phyloP scores from a whole-genome alignment of 179 eudicot species.

The Monotropa hypopitys region DNA sequence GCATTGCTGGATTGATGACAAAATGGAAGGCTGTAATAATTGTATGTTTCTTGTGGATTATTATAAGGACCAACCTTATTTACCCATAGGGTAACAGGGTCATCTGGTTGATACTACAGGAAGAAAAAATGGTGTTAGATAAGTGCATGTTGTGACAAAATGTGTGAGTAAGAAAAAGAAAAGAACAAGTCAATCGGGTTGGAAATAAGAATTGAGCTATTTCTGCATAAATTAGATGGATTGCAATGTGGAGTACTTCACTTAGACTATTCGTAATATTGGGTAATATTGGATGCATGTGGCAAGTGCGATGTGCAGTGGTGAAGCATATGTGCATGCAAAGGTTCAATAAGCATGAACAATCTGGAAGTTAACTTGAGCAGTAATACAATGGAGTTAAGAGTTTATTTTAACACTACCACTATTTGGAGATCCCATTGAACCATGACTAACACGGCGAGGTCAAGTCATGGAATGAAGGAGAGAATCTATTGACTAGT shows the following conservation, averaged over 20 bases:
- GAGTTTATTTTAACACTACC: background rate
- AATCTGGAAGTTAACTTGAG: background rate
- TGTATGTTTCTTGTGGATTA: conserved; percentile 95
- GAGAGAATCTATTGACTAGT: background rate
- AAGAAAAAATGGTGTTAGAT: conserved; percentile 4
- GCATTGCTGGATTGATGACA: conserved; percentile 51
- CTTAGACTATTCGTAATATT: background rate
- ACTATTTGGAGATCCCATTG: background rate
- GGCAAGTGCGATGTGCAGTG: background rate
- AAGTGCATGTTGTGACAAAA: conserved; percentile 1
- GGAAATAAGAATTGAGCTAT: background rate
- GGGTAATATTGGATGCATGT: background rate
- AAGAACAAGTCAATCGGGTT: background rate
- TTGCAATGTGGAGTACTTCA: background rate
- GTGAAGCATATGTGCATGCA: background rate
- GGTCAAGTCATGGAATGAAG: background rate
- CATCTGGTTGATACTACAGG: conserved; percentile 53
- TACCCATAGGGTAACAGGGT: conserved; percentile 78
- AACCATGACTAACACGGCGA: background rate
- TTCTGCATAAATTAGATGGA: background rate
- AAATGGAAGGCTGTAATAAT: conserved; percentile 85
- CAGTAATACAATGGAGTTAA: background rate
- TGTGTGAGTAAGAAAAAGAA: background rate
- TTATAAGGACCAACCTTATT: conserved; percentile 93
- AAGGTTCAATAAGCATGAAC: background rate